These are phyloP conservation scores for Neurospora sp. DNA, from an alignment of 495 filamentous ascomycete genomes.

Conservation along the genomic window DNA sequence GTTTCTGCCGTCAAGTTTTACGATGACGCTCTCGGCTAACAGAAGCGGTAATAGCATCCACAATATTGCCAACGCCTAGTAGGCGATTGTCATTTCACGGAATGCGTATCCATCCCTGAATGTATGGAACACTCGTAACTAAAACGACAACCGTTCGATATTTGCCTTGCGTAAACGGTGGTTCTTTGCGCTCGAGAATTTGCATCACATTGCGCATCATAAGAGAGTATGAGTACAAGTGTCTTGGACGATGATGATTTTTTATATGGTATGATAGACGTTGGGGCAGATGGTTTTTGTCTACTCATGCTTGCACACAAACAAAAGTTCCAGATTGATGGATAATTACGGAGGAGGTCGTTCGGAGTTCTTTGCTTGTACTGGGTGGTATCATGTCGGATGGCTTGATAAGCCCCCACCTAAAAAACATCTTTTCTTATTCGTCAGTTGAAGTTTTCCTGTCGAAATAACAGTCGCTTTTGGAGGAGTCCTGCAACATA, in stretches of 20 bases:
- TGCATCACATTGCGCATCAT: neutral
- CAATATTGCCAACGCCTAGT: conserved; percentile 1
- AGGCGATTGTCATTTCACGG: neutral
- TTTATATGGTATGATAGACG: neutral
- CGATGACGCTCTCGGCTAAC: neutral
- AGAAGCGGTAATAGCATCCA: neutral
- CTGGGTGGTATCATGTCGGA: neutral
- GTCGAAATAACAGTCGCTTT: neutral
- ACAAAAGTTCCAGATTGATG: neutral
- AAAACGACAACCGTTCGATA: neutral
- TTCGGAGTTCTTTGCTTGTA: neutral
- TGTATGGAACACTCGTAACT: neutral
- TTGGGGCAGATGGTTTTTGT: neutral
- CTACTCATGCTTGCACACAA: neutral
- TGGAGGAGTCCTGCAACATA: neutral
- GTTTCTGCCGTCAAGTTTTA: neutral
- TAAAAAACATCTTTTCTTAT: neutral
- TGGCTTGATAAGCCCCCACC: neutral
- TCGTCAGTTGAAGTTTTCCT: neutral
- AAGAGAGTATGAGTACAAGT: neutral
- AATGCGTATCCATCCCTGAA: neutral
- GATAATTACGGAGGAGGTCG: neutral
- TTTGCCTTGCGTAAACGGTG: neutral
- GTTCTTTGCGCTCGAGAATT: neutral
- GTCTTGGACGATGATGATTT: neutral